A percentile compares a stretch with the other conserved stretches of the same genome.
phyloP scores from a whole-genome alignment of 1,139 yeast genomes.

The Nakaseomyces uthaithaninus region DNA sequence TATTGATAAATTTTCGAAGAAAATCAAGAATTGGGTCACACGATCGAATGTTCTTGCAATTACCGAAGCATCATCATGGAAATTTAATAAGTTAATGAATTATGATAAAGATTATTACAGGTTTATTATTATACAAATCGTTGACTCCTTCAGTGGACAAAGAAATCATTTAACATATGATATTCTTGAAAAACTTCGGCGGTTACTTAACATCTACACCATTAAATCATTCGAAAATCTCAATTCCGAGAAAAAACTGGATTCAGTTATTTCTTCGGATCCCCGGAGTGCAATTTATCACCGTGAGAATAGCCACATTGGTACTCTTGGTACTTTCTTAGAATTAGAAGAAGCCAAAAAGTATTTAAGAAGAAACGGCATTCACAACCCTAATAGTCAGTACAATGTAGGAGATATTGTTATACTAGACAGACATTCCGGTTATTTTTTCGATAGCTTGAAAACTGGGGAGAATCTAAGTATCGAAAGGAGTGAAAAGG shows the following conservation, averaged over 20 bases:
- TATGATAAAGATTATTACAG: background rate
- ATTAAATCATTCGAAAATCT: background rate
- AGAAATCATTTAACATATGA: background rate
- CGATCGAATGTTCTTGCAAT: background rate
- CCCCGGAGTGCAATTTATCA: background rate
- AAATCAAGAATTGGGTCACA: background rate
- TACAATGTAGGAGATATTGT: conserved; percentile 40
- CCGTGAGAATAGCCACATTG: background rate
- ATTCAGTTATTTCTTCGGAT: background rate
- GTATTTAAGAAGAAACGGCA: conserved; percentile 29
- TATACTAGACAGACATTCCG: conserved; percentile 31
- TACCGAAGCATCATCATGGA: conserved; percentile 2
- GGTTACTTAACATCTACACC: background rate
- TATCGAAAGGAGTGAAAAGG: conserved; percentile 1
- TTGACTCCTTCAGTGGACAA: background rate
- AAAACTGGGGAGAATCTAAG: conserved; percentile 27
- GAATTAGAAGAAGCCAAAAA: background rate
- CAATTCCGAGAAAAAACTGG: background rate
- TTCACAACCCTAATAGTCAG: conserved; percentile 37
- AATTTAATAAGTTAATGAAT: conserved; percentile 2
- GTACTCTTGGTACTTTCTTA: conserved; percentile 3
- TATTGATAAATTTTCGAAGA: background rate
- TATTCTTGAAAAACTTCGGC: no score
- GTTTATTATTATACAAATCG: background rate
- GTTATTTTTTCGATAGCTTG: conserved; percentile 30